A percentile compares a stretch with the other conserved stretches of the same genome.
phyloP scores from a whole-genome alignment of 352 stramenopile species.

The Globisporangium solare region DNA sequence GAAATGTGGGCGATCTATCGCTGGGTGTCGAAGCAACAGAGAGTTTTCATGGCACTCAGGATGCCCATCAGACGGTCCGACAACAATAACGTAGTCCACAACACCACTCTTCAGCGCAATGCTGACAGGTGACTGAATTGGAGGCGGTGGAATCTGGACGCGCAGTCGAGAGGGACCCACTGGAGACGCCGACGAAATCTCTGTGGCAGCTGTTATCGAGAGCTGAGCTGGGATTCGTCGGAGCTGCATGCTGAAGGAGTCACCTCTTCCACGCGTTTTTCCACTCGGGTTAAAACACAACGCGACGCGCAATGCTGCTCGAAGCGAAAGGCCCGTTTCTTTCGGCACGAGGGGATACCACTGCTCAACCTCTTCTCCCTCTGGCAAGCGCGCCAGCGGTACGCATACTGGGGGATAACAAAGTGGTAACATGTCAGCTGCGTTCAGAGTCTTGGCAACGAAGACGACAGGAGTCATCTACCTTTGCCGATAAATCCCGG shows the following conservation, averaged over 20 bases:
- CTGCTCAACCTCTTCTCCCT: slow-evolving; percentile 80
- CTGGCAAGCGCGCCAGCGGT: slow-evolving; percentile 53
- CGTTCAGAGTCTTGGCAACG: slow-evolving; percentile 1
- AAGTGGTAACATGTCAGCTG: background rate
- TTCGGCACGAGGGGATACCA: slow-evolving; percentile 74
- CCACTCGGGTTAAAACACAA: slow-evolving; percentile 59
- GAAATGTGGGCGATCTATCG: slow-evolving; percentile 45
- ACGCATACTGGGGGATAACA: slow-evolving; percentile 32
- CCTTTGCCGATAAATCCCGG: slow-evolving; percentile 77
- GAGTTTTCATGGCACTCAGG: slow-evolving; percentile 35
- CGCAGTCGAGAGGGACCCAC: slow-evolving; percentile 16
- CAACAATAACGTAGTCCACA: slow-evolving; percentile 78
- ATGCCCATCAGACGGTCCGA: slow-evolving; percentile 23
- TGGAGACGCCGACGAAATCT: slow-evolving; percentile 33
- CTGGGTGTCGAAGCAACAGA: slow-evolving; percentile 64
- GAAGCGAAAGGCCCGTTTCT: slow-evolving; percentile 39
- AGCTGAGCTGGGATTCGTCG: slow-evolving; percentile 16
- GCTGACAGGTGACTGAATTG: slow-evolving; percentile 7
- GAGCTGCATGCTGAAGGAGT: slow-evolving; percentile 17
- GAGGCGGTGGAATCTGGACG: slow-evolving; percentile 8
- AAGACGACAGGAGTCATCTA: slow-evolving; percentile 11
- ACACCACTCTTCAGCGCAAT: slow-evolving; percentile 53
- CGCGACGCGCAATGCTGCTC: slow-evolving; percentile 63
- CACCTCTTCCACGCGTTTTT: slow-evolving; percentile 12
- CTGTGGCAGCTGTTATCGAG: slow-evolving; percentile 13